Conservation (phyloP, 352 stramenopile genomes). For the Phytophthora megakarya region DNA sequence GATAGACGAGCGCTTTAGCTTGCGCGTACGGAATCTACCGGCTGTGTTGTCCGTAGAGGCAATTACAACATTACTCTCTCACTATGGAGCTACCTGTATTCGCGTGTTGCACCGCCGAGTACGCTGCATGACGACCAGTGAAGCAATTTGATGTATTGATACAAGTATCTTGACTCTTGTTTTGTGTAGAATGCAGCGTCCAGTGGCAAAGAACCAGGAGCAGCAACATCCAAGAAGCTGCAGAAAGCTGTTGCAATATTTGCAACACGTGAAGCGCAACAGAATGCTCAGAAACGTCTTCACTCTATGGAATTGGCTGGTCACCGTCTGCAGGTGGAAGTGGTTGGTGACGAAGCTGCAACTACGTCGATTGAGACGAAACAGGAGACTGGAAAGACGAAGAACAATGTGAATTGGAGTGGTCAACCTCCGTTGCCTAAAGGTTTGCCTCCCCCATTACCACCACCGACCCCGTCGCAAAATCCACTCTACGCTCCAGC, state of each 20-base stretch:
- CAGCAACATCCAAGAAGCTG: background rate
- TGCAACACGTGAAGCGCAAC: constrained; percentile 25
- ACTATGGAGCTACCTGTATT: constrained; percentile 62
- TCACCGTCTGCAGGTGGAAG: constrained; percentile 45
- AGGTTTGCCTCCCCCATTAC: constrained; percentile 39
- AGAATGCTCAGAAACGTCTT: constrained; percentile 51
- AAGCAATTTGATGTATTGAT: constrained; percentile 13
- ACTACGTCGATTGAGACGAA: constrained; percentile 9
- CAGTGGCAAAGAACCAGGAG: constrained; percentile 41
- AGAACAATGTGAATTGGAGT: background rate
- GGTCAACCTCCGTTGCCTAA: constrained; percentile 39
- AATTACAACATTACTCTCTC: constrained; percentile 57
- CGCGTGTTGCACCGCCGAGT: constrained; percentile 47
- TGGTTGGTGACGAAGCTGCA: constrained; percentile 25
- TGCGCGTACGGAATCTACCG: constrained; percentile 71
- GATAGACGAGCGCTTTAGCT: constrained; percentile 29
- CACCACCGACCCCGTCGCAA: constrained; percentile 17
- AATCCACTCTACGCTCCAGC: constrained; percentile 36
- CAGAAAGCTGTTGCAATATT: constrained; percentile 66
- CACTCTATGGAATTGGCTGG: constrained; percentile 59
- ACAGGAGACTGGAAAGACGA: background rate
- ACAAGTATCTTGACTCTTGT: background rate
- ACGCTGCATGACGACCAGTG: constrained; percentile 2
- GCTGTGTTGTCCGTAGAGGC: constrained; percentile 56
- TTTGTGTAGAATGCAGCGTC: constrained; percentile 33